Base-by-base conservation (phyloP, 1,284 basidiomycete species). In the Puccinia polysora region DNA sequence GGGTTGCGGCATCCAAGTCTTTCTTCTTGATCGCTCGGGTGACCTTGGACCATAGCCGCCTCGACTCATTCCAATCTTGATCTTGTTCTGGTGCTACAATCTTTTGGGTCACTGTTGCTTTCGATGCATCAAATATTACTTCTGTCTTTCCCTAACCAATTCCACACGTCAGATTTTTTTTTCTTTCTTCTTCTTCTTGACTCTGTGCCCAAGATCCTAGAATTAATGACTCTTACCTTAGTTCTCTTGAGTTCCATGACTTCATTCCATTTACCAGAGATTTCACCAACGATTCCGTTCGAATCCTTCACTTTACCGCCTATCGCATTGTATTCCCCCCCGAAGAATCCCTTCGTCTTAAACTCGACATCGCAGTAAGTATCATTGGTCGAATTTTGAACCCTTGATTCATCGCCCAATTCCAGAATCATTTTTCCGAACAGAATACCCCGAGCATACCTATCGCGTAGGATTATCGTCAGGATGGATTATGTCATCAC, bases 291-390 rank as follows among this genome's bases (percentile, higher is more conserved):
- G 15, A 69, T 56, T 2, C 67, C 67, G 28, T 15, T 69, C 32
- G 34, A 38, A 20, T 69, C 67, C 75, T 87, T 87, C 75, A 97
- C 85, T 75, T 87, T 86, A 36, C 94, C 96, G 4, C 85, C 81
- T 73, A 99, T 87, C 28, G 88, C 87, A 79, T 99, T 98, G 83
- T 98, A 97, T 89, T 89, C 18, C 95, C 95, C 0, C 91, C 93
- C 80, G 97, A 97, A 85, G 95, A 98, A 28, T 95, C 95, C 89
- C 36, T 97, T 97, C 28, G 92, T 96, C 84, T 97, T 98, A 84
- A 98, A 99, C 77, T 97, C 93, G 49, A 98, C 83, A 78, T 97
- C 92, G 75, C 89, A 90, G 55, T 80, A 82, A 74, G 92, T 81
- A 34, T 87, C 86, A 60, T 86, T 87, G 76, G 85, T 85, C 75